These are phyloP conservation scores for Agaricus subrufescens DNA, from an alignment of 768 basidiomycete species.

Conservation along the genomic window DNA sequence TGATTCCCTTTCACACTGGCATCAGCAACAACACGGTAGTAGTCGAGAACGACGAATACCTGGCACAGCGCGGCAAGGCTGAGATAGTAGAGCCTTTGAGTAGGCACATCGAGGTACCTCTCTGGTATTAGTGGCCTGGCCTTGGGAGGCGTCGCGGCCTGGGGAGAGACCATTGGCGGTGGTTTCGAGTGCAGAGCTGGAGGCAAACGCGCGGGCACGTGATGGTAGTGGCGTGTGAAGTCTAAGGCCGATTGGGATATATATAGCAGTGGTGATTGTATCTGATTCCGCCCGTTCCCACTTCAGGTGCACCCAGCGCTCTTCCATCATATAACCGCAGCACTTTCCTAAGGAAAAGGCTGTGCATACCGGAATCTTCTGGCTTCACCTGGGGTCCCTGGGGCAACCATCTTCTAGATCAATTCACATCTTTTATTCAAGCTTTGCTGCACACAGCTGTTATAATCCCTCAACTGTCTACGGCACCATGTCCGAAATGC, in stretches of 20 bases:
- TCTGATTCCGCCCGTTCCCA: too few species aligned
- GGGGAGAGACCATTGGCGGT: background rate
- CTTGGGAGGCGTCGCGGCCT: background rate
- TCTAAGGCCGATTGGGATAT: too few species aligned
- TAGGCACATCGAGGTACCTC: conserved; percentile 67
- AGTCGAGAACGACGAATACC: conserved; percentile 30
- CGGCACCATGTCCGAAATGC: conserved; percentile 24
- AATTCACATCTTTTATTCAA: background rate
- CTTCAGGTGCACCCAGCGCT: too few species aligned
- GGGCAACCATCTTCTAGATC: background rate
- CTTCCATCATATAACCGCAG: too few species aligned
- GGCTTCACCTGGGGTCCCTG: background rate
- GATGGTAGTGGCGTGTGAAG: too few species aligned
- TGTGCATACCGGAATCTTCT: background rate
- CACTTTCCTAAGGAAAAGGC: background rate
- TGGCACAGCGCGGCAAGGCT: conserved; percentile 75
- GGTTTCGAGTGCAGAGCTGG: background rate
- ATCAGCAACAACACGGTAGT: background rate
- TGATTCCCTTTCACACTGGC: conserved; percentile 53
- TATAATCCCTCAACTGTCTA: background rate
- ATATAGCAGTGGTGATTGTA: too few species aligned
- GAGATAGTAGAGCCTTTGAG: conserved; percentile 75
- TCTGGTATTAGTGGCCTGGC: conserved; percentile 61
- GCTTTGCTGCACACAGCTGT: background rate
- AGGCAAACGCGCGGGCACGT: background rate